Conservation (phyloP, 2,329 filamentous ascomycete genomes). For the Aurifilum marmelostoma region DNA sequence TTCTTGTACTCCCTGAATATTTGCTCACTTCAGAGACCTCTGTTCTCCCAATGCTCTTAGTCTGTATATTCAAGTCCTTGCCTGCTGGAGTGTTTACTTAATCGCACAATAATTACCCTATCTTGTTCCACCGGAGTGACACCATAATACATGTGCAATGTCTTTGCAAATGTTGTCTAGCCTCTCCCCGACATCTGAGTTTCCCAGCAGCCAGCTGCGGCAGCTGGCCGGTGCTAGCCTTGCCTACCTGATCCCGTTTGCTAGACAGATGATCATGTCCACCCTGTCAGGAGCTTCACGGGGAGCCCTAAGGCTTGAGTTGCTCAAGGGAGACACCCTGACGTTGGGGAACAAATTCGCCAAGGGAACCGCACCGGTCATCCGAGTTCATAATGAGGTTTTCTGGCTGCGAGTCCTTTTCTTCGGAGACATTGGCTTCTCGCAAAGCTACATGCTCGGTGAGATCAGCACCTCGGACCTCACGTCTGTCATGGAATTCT, state of each 20-base stretch:
- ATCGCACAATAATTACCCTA: too few species aligned
- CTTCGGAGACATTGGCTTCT: conserved; percentile 25
- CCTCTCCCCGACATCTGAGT: not conserved
- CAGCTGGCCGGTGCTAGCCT: not conserved
- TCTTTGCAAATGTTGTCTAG: not conserved
- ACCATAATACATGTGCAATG: too few species aligned
- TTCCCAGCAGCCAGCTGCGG: not conserved
- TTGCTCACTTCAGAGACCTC: not conserved
- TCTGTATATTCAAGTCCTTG: too few species aligned
- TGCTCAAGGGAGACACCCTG: not conserved
- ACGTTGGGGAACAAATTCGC: conserved; percentile 1
- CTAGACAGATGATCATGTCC: conserved; percentile 12
- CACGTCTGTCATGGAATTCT: conserved; percentile 26
- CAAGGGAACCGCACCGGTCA: not conserved
- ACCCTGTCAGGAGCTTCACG: conserved; percentile 9
- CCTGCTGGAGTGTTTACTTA: too few species aligned
- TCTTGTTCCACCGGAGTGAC: too few species aligned
- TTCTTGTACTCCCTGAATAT: not conserved
- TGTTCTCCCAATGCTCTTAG: too few species aligned
- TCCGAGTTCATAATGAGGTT: conserved; percentile 14
- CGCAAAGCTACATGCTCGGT: conserved; percentile 27
- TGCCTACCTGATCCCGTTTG: conserved; percentile 7
- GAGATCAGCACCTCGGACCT: conserved; percentile 26
- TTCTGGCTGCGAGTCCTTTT: conserved; percentile 28
- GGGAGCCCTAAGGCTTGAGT: conserved; percentile 17